Evolutionary conservation across 2,329 filamentous ascomycete species (phyloP).

Genomic region (Alternaria alternata): DNA sequence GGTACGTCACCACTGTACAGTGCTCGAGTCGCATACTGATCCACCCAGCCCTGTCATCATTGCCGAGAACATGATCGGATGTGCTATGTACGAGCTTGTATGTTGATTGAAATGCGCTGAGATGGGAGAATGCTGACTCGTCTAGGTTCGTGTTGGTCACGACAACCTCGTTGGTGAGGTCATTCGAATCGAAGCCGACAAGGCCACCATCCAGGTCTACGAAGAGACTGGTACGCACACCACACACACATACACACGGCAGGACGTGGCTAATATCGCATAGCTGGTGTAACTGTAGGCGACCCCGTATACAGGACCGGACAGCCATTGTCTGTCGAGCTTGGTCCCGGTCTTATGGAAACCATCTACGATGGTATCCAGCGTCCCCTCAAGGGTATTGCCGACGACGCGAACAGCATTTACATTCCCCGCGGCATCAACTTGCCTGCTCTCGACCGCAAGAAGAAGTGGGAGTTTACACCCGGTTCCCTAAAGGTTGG

Average conservation of each 20-base stretch:
- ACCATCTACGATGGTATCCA: slow-evolving; percentile 99
- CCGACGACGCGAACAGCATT: slow-evolving; percentile 80
- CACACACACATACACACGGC: not conserved
- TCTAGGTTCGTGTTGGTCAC: slow-evolving; percentile 86
- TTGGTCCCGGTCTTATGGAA: slow-evolving; percentile 95
- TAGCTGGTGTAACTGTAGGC: slow-evolving; percentile 93
- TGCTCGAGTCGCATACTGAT: slow-evolving; percentile 36
- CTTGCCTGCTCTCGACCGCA: slow-evolving; percentile 84
- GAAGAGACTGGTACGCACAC: slow-evolving; percentile 85
- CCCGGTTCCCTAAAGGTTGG: slow-evolving; percentile 86
- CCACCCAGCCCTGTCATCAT: slow-evolving; percentile 80
- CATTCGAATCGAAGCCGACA: slow-evolving; percentile 95
- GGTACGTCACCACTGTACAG: slow-evolving; percentile 52
- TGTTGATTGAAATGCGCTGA: slow-evolving; percentile 41
- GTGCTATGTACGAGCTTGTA: slow-evolving; percentile 99
- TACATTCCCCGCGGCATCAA: slow-evolving; percentile 97
- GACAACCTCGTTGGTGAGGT: slow-evolving; percentile 95
- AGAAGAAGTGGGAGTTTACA: slow-evolving; percentile 96
- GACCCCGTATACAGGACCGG: slow-evolving; percentile 90
- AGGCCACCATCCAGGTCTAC: slow-evolving; percentile 98
- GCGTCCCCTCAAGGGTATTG: slow-evolving; percentile 87
- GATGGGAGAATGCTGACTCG: slow-evolving; percentile 18
- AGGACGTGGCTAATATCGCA: slow-evolving; percentile 27
- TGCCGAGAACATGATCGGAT: slow-evolving; percentile 97
- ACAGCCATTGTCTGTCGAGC: slow-evolving; percentile 96